Evolutionary conservation across 768 basidiomycete species (phyloP).

Genomic region (Russula earlei): DNA sequence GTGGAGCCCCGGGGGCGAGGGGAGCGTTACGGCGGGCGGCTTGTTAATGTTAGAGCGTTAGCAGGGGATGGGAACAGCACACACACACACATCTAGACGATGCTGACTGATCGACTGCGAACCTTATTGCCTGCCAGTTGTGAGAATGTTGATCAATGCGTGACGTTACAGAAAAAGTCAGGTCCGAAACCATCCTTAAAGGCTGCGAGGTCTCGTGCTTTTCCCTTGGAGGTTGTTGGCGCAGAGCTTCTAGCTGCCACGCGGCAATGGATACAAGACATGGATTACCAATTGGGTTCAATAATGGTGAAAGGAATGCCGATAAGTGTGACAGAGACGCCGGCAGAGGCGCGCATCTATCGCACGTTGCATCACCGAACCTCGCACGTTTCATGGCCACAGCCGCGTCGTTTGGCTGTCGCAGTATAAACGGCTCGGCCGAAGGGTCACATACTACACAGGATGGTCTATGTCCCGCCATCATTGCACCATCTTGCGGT

Average conservation of each 20-base stretch:
- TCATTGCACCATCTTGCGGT: neutral
- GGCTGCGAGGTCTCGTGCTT: neutral
- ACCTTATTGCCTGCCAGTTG: conserved; percentile 3
- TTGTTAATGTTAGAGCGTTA: too few species aligned
- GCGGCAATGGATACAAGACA: neutral
- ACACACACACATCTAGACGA: neutral
- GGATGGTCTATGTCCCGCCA: too few species aligned
- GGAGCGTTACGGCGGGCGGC: too few species aligned
- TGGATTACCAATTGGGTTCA: neutral
- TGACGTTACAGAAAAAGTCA: neutral
- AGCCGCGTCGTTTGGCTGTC: too few species aligned
- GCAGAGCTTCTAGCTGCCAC: conserved; percentile 1
- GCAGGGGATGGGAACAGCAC: too few species aligned
- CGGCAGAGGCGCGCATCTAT: neutral
- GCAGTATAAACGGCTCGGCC: too few species aligned
- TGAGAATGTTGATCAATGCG: too few species aligned
- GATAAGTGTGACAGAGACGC: neutral
- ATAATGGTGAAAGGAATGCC: neutral
- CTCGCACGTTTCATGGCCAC: neutral
- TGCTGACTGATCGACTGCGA: neutral
- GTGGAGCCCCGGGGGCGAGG: too few species aligned
- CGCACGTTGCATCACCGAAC: neutral
- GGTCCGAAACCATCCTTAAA: neutral
- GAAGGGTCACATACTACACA: neutral
- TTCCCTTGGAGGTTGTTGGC: neutral